Evolutionary conservation across 2,329 filamentous ascomycete species (phyloP).

Genomic region (Ascochyta fabae): DNA sequence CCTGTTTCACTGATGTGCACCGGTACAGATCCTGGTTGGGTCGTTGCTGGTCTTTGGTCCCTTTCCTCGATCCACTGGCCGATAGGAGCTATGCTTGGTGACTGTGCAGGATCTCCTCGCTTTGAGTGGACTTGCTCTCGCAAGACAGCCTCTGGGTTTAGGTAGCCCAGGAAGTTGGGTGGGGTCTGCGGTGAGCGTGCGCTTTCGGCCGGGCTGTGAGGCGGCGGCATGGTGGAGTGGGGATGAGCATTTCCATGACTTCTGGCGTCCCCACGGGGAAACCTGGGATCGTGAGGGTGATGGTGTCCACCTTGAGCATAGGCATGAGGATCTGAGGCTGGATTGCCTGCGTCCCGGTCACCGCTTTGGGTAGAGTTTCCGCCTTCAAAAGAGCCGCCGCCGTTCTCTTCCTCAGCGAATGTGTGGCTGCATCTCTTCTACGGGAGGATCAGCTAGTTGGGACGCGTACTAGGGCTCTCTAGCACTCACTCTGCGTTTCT

Average conservation of each 20-base stretch:
- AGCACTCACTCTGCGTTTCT: conserved; percentile 50
- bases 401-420: conserved; percentile 46
- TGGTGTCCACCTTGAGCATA: conserved; percentile 29
- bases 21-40: conserved; percentile 31
- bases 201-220: conserved; percentile 40
- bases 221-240: conserved; percentile 41
- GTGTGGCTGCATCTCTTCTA: conserved; percentile 54
- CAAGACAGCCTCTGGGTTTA: conserved; percentile 56
- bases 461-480: background rate
- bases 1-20: conserved; percentile 40
- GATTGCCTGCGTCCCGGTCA: conserved; percentile 41
- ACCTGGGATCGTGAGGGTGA: conserved; percentile 36
- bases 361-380: conserved; percentile 49
- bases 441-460: conserved; percentile 5
- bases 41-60: conserved; percentile 29
- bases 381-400: conserved; percentile 41
- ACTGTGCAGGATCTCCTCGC: conserved; percentile 38
- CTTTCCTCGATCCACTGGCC: conserved; percentile 48
- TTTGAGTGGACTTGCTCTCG: conserved; percentile 50
- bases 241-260: conserved; percentile 30
- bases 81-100: conserved; percentile 39
- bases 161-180: conserved; percentile 54
- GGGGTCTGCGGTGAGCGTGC: conserved; percentile 42
- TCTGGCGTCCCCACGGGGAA: conserved; percentile 30
- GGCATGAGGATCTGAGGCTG: conserved; percentile 38